Evolutionary conservation across 2,329 filamentous ascomycete species (phyloP).

Genomic region (Ilyonectria destructans): DNA sequence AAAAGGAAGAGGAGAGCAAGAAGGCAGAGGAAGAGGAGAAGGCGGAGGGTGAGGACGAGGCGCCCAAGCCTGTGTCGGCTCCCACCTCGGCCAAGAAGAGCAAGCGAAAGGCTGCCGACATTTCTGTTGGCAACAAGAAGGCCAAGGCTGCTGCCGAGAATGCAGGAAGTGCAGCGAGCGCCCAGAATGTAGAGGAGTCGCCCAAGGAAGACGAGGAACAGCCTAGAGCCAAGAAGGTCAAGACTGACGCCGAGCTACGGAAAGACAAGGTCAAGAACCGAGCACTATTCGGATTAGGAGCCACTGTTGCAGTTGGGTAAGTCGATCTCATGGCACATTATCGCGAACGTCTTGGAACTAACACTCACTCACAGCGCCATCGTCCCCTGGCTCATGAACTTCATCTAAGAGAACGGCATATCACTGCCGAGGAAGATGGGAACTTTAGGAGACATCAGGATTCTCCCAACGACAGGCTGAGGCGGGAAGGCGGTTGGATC

Average conservation of each 20-base stretch:
- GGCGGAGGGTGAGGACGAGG: conserved; percentile 61
- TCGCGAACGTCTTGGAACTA: conserved; percentile 28
- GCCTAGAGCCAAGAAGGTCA: conserved; percentile 80
- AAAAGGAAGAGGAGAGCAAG: conserved; percentile 61
- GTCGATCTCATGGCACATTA: conserved; percentile 57
- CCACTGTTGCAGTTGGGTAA: conserved; percentile 92
- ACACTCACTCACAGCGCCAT: conserved; percentile 56
- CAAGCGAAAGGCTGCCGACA: conserved; percentile 84
- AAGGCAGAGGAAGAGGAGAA: conserved; percentile 54
- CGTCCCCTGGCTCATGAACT: conserved; percentile 68
- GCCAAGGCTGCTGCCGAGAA: conserved; percentile 45
- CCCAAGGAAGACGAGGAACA: conserved; percentile 57
- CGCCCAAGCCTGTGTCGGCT: conserved; percentile 51
- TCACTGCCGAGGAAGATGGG: conserved; percentile 37
- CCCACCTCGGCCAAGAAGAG: conserved; percentile 64
- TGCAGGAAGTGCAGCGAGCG: not conserved
- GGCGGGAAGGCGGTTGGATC: conserved; percentile 48
- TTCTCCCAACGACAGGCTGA: conserved; percentile 43
- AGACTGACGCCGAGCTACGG: conserved; percentile 84
- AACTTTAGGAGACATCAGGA: conserved; percentile 34
- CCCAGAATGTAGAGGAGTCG: conserved; percentile 49
- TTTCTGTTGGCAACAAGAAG: conserved; percentile 76
- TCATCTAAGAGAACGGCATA: conserved; percentile 58
- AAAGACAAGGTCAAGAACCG: conserved; percentile 90
- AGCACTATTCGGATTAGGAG: conserved; percentile 88